Evolutionary conservation across 257 asterid genomes (phyloP).

Genomic region (Sherardia arvensis): DNA sequence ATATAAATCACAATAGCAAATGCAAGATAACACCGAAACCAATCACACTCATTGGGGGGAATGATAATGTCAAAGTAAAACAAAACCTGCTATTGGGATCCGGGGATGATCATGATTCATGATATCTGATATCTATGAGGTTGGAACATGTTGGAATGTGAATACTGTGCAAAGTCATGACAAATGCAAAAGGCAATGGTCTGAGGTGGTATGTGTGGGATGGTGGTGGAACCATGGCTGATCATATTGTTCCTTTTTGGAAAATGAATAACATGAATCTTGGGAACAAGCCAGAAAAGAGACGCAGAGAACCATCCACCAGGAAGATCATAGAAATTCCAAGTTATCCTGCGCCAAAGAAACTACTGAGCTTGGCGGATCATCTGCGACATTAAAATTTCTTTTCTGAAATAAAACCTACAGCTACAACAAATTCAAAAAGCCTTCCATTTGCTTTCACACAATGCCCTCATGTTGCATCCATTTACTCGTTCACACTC

Average conservation of each 20-base stretch:
- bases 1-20: conserved; percentile 30
- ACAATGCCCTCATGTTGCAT: not conserved
- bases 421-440: conserved; percentile 19
- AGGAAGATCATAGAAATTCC: conserved; percentile 84
- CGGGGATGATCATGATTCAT: conserved; percentile 81
- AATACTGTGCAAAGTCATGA: conserved; percentile 89
- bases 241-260: conserved; percentile 81
- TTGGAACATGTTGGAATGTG: conserved; percentile 59
- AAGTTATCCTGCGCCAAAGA: conserved; percentile 98
- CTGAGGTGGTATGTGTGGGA: conserved; percentile 71
- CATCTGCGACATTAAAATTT: conserved; percentile 32
- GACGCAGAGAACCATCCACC: conserved; percentile 87
- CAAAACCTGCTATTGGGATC: conserved; percentile 89
- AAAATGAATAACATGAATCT: conserved; percentile 79
- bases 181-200: conserved; percentile 92
- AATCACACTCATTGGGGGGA: conserved; percentile 32
- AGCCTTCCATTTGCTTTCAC: not conserved
- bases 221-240: conserved; percentile 85
- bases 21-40: conserved; percentile 39
- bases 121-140: conserved; percentile 60
- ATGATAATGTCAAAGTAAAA: conserved; percentile 41
- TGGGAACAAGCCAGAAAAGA: conserved; percentile 88
- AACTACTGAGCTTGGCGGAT: conserved; percentile 79
- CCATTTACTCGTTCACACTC: not conserved
- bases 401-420: conserved; percentile 31